phyloP scores from a whole-genome alignment of 208 protist genomes.

The Acanthamoeba royreba region DNA sequence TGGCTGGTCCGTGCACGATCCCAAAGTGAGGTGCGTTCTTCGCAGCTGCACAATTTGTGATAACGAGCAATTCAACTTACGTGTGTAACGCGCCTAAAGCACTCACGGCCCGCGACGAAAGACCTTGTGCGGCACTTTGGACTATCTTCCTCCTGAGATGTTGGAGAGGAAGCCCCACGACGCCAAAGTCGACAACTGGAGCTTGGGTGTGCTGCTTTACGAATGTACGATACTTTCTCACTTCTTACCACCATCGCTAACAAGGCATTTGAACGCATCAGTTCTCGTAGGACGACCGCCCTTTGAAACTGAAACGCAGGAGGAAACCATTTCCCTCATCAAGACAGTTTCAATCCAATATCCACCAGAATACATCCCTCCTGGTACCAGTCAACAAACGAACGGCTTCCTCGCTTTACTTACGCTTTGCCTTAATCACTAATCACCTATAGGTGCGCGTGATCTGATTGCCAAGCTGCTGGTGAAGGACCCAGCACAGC shows the following conservation, averaged over 20 bases:
- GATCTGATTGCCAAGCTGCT: slow-evolving; percentile 79
- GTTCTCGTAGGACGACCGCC: slow-evolving; percentile 92
- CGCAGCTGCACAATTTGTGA: not conserved
- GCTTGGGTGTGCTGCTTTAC: slow-evolving; percentile 95
- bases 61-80: no score
- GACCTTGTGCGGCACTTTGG: slow-evolving; percentile 91
- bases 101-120: slow-evolving; percentile 42
- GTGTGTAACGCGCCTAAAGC: not conserved
- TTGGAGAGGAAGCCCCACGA: slow-evolving; percentile 89
- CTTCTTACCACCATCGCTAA: no score
- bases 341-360: not conserved
- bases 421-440: no score
- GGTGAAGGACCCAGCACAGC: slow-evolving; percentile 52
- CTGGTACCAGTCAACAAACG: not conserved
- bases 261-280: no score
- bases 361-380: not conserved
- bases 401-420: no score
- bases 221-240: slow-evolving; percentile 82
- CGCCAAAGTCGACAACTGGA: slow-evolving; percentile 90
- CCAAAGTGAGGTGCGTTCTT: slow-evolving; percentile 65
- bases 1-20: slow-evolving; percentile 98
- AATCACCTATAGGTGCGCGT: slow-evolving; percentile 78
- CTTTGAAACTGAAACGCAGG: slow-evolving; percentile 81
- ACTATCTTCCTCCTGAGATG: slow-evolving; percentile 99
- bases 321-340: not conserved